Evolutionary conservation across 1,284 basidiomycete species (phyloP), one percentile per base, ranked within the genome.

Genomic region (Kwoniella shivajii): DNA sequence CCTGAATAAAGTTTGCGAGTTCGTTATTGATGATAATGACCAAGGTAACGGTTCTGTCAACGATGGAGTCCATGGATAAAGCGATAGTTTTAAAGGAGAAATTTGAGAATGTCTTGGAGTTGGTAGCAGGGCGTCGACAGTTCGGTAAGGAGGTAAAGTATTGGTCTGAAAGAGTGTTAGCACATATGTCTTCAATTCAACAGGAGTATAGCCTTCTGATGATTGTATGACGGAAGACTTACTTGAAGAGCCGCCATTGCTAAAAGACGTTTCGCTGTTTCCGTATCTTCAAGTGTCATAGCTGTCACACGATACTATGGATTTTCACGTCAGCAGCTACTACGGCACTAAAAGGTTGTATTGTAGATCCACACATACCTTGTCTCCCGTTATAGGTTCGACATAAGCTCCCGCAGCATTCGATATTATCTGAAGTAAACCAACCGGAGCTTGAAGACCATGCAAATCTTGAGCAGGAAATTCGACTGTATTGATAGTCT

Each of bases 351-450:
- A 26, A 42, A 18, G 4, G 31, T 26, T 26, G 42, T 11, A 29
- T 24, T 33, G 5, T 41, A 14, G 36, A 7, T 22, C 14, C 18
- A 46, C 10, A 48, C 54, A 50, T 27, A 59, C 57, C 13, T 27
- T 34, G 20, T 38, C 36, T 13, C 31, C 42, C 16, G 22, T 16
- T 29, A 53, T 3, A n/a, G 50, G 44, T 33, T 64, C 59, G 0
- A 65, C 53, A 44, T 63, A 59, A 4, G 60, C 58, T 16, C 60
- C 63, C 4, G 60, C 52, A 29, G 54, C 59, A 31, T 55, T 58
- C 1, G 63, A 65, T 2, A 65, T 45, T 13, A 54, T 41, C 31
- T 58, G 53, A 16, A 63, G 20, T 16, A 63, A 30, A 10, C 43
- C 58, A 11, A 36, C 48, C 10, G 55, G 31, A 20, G 54, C 53